Evolutionary conservation across 768 basidiomycete species (phyloP).

Genomic region (Lactarius sp.): DNA sequence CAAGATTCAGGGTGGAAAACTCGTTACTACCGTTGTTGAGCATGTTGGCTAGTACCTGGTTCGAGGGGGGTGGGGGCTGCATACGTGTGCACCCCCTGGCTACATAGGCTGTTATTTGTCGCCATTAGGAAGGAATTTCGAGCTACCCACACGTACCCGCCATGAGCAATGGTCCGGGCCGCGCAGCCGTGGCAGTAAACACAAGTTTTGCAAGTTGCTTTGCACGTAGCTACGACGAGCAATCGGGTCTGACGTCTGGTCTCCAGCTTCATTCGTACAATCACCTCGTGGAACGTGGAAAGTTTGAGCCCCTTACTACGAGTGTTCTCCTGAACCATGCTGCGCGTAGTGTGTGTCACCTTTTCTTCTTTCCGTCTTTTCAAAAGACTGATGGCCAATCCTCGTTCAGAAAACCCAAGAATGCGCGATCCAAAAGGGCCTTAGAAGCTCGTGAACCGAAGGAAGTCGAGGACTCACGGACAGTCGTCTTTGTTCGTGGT

Average conservation of each 20-base stretch:
- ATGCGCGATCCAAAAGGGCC: slow-evolving; percentile 90
- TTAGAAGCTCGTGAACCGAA: slow-evolving; percentile 84
- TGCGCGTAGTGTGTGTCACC: slow-evolving; percentile 21
- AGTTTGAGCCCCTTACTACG: not conserved
- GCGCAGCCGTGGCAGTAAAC: not conserved
- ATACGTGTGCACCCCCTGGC: not conserved
- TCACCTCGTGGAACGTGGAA: no score
- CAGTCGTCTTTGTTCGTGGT: slow-evolving; percentile 85
- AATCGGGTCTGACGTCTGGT: no score
- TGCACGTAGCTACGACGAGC: no score
- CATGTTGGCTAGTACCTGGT: slow-evolving; percentile 50
- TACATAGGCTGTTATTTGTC: not conserved
- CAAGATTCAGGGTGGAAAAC: slow-evolving; percentile 70
- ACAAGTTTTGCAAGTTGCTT: no score
- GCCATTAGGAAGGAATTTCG: not conserved
- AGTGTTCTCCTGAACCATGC: slow-evolving; percentile 7
- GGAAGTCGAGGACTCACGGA: slow-evolving; percentile 83
- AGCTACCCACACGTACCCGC: no score
- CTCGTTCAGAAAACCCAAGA: slow-evolving; percentile 75
- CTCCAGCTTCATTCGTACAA: not conserved
- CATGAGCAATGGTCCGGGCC: not conserved
- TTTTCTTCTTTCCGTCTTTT: not conserved
- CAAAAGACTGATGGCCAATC: not conserved
- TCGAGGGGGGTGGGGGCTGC: not conserved
- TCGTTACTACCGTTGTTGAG: slow-evolving; percentile 87